These are phyloP conservation scores for Lagerstroemia fauriei DNA, from an alignment of 441 rosid species.

Conservation along the genomic window DNA sequence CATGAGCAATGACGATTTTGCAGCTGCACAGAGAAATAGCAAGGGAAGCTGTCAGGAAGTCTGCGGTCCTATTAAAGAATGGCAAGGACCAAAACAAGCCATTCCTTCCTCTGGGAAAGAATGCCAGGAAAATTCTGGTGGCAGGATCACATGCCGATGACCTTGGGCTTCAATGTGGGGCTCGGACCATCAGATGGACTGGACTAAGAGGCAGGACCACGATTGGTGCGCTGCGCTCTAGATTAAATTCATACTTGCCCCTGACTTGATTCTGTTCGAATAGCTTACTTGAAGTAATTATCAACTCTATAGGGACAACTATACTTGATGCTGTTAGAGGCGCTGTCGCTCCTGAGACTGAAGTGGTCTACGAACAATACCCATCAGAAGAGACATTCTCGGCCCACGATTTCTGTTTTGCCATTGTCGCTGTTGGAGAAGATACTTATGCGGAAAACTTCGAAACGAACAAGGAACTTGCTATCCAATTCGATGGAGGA, in stretches of 20 bases:
- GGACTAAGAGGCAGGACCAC: conserved; percentile 74
- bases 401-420: conserved; percentile 44
- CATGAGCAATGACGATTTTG: conserved; percentile 15
- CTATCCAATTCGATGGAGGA: conserved; percentile 57
- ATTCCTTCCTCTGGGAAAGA: conserved; percentile 67
- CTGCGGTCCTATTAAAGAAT: conserved; percentile 77
- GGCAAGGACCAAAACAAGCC: conserved; percentile 56
- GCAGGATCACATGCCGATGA: conserved; percentile 78
- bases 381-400: conserved; percentile 61
- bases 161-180: conserved; percentile 90
- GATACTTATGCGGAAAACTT: conserved; percentile 63
- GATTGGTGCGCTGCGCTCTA: conserved; percentile 54
- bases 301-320: conserved; percentile 55
- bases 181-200: conserved; percentile 69
- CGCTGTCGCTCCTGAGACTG: conserved; percentile 60
- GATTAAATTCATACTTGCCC: neutral
- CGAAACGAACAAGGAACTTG: conserved; percentile 56
- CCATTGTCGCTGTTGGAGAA: conserved; percentile 85
- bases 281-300: neutral
- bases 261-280: neutral
- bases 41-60: conserved; percentile 81
- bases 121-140: conserved; percentile 64
- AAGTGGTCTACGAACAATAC: conserved; percentile 59
- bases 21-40: conserved; percentile 77
- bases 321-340: conserved; percentile 71